A percentile compares a stretch with the other conserved stretches of the same genome.
These are phyloP conservation scores for Debaryomycetaceae sp. DNA, from an alignment of 1,139 yeast species.

Conservation along the genomic window DNA sequence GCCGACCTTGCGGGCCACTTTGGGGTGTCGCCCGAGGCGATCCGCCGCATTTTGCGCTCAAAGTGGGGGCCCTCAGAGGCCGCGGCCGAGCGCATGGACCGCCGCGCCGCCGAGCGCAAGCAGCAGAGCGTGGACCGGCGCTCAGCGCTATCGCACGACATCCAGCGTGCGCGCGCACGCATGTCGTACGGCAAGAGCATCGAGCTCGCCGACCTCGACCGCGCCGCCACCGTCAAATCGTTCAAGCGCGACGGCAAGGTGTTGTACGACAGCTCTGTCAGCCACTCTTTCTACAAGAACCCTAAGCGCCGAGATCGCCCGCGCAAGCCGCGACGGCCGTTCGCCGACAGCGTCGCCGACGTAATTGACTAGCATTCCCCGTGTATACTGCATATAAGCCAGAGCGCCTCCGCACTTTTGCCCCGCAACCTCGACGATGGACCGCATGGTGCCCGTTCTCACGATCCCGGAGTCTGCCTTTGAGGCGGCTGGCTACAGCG, in stretches of 20 bases:
- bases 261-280: constrained; percentile 6
- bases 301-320: constrained; percentile 2
- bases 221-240: constrained; percentile 11
- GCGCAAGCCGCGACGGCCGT: constrained; percentile 3
- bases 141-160: constrained; percentile 7
- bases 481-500: constrained; percentile 25
- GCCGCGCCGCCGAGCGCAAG: constrained; percentile 43
- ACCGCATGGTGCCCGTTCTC: constrained; percentile 27
- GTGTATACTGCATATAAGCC: constrained; percentile 2
- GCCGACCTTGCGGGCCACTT: constrained; percentile 62
- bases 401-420: neutral
- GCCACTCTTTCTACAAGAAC: constrained; percentile 6
- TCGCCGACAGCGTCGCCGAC: constrained; percentile 4
- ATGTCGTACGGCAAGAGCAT: constrained; percentile 9
- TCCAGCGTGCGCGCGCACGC: constrained; percentile 9
- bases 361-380: constrained; percentile 6
- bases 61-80: constrained; percentile 65
- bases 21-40: constrained; percentile 75
- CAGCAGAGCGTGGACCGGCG: constrained; percentile 11
- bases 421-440: neutral
- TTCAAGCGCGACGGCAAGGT: constrained; percentile 10
- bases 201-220: constrained; percentile 8
- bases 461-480: constrained; percentile 44
- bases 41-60: constrained; percentile 72
- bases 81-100: constrained; percentile 42